Evolutionary conservation across 2,329 filamentous ascomycete genomes (phyloP).

Genomic region (Chaetothyriales sp.): DNA sequence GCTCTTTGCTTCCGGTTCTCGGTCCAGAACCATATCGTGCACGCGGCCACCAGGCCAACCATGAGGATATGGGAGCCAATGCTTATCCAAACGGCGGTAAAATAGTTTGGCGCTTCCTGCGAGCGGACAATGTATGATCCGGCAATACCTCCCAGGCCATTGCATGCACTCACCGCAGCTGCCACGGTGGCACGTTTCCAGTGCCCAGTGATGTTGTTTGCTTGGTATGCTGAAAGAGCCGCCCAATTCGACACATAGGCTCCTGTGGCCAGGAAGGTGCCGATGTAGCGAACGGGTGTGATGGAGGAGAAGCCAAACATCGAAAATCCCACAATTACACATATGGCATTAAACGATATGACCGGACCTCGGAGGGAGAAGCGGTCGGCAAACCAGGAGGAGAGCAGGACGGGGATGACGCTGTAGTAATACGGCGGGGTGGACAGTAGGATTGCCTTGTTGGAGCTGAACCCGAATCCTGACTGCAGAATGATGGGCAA

Average conservation of each 20-base stretch:
- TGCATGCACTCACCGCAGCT: slow-evolving; percentile 44
- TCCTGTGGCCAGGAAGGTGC: slow-evolving; percentile 16
- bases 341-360: slow-evolving; percentile 8
- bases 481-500: slow-evolving; percentile 24
- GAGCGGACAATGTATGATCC: slow-evolving; percentile 51
- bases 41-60: slow-evolving; percentile 12
- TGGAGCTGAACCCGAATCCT: slow-evolving; percentile 24
- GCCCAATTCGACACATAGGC: slow-evolving; percentile 20
- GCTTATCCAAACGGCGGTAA: slow-evolving; percentile 52
- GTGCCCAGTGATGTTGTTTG: slow-evolving; percentile 21
- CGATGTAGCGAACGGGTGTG: slow-evolving; percentile 9
- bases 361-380: slow-evolving; percentile 11
- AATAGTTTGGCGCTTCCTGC: slow-evolving; percentile 46
- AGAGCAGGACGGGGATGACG: slow-evolving; percentile 21
- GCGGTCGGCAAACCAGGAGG: slow-evolving; percentile 15
- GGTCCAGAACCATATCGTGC: slow-evolving; percentile 14
- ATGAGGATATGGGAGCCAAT: slow-evolving; percentile 33
- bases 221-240: slow-evolving; percentile 20
- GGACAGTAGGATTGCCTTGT: slow-evolving; percentile 20
- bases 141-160: slow-evolving; percentile 49
- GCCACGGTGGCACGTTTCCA: slow-evolving; percentile 33
- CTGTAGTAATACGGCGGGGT: slow-evolving; percentile 24
- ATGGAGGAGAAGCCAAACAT: slow-evolving; percentile 9
- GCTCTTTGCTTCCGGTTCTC: slow-evolving; percentile 9
- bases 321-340: slow-evolving; percentile 9